Evolutionary conservation across 371 early-diverging fungal species (phyloP), one percentile per base, ranked within the genome.

Genomic region (Mucor racemosus): DNA sequence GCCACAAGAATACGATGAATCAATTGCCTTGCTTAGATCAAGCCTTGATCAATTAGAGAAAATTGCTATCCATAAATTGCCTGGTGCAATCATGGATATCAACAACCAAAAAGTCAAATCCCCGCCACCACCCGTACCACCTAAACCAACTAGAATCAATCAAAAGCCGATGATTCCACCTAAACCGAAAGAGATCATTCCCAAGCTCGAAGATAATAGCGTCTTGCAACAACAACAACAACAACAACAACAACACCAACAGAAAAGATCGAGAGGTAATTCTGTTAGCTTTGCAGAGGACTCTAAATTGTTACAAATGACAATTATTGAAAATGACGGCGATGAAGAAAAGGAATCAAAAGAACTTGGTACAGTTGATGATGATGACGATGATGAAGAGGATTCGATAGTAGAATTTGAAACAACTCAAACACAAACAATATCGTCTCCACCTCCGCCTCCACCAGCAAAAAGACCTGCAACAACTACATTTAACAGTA

Each of bases 371-470:
- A 19, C 26, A 11, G 82, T 76, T 34, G 84, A 86, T 14, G 79
- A 82, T 7, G 84, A 84, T 8, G 74, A 80, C 13, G 82, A 82
- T 11, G 72, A 75, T n/a, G 77, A 80, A 10, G 71, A 62, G 38
- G 77, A 77, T 53, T 67, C 75, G 15, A 58, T 70, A 7, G 57
- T 73, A 21, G 73, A 75, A 41, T 73, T 73, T 36, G 46, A 44
- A 60, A 40, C 50, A 21, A 10, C 9, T 21, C 19, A 50, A 10
- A 2, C 50, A 50, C n/a, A 50, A 4, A 9, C 50, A 19, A 26
- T 26, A 19, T 50, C 50, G 21, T 19, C 50, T 19, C 5, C 15
- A 41, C 50, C 50, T 21, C 19, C 17, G 0, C 44, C 26, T 11
- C 26, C 39, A 7, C 21, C 58, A 4, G 17, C 21, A 38, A 58